Conservation (phyloP, 2,329 filamentous ascomycete species). For the Fusarium annulatum region DNA sequence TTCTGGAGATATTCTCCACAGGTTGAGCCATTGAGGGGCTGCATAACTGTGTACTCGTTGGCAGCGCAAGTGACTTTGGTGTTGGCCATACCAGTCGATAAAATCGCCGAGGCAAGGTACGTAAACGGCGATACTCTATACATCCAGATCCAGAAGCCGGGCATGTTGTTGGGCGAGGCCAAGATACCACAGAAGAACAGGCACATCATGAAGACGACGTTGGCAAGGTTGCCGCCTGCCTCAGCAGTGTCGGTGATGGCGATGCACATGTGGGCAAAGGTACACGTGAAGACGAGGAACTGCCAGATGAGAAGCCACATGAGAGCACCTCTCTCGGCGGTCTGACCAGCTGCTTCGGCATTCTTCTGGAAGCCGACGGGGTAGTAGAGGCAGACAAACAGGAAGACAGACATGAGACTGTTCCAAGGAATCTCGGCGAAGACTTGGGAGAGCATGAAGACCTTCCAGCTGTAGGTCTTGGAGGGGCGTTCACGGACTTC, state of each 20-base stretch:
- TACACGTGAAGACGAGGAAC: constrained; percentile 76
- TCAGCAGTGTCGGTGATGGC: constrained; percentile 73
- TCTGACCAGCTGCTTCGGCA: constrained; percentile 53
- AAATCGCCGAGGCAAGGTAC: constrained; percentile 44
- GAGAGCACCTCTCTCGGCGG: constrained; percentile 67
- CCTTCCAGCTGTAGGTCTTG: constrained; percentile 86
- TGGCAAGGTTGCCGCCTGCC: constrained; percentile 74
- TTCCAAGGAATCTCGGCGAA: constrained; percentile 89
- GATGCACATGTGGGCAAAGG: constrained; percentile 74
- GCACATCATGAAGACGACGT: constrained; percentile 71
- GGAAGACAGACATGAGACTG: constrained; percentile 76
- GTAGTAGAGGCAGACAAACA: constrained; percentile 87
- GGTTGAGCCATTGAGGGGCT: constrained; percentile 63
- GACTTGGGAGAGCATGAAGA: constrained; percentile 86
- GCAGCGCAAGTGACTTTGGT: constrained; percentile 60
- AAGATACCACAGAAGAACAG: constrained; percentile 75
- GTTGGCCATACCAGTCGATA: constrained; percentile 46
- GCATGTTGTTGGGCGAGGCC: constrained; percentile 66
- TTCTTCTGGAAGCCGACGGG: constrained; percentile 81
- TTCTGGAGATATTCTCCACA: constrained; percentile 66
- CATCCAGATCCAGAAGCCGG: constrained; percentile 79
- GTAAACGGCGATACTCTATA: constrained; percentile 72
- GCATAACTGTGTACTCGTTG: constrained; percentile 74
- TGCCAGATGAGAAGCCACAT: constrained; percentile 73
- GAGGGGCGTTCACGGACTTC: constrained; percentile 87